phyloP scores from a whole-genome alignment of 345 rosid genomes.

The Gossypium herbaceum region DNA sequence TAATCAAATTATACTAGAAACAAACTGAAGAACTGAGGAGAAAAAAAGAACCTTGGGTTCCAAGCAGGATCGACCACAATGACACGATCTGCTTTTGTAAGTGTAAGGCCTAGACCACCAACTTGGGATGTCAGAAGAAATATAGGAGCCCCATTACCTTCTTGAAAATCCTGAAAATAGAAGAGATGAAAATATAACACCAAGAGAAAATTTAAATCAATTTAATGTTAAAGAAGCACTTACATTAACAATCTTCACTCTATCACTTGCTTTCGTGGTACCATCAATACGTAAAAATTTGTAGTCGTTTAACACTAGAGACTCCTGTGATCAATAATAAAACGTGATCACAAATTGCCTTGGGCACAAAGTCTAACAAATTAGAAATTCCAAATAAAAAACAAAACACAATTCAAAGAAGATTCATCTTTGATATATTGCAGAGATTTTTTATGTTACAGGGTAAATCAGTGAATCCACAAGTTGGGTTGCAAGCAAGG shows the following conservation, averaged over 20 bases:
- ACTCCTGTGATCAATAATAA: constrained; percentile 47
- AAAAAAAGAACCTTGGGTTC: constrained; percentile 72
- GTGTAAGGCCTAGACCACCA: constrained; percentile 98
- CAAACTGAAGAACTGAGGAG: constrained; percentile 2
- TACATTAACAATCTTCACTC: constrained; percentile 80
- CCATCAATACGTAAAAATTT: constrained; percentile 88
- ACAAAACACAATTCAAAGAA: not conserved
- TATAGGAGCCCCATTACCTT: constrained; percentile 70
- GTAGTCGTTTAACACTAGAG: constrained; percentile 57
- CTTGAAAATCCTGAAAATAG: constrained; percentile 74
- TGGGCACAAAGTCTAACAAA: not conserved
- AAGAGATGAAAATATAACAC: constrained; percentile 18
- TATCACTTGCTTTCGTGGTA: constrained; percentile 78
- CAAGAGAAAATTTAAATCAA: constrained; percentile 2
- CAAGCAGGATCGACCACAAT: constrained; percentile 98
- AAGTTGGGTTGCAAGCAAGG: too few species aligned
- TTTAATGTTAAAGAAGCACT: constrained; percentile 17
- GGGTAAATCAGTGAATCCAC: too few species aligned
- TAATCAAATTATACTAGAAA: not conserved
- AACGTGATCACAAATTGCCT: constrained; percentile 10
- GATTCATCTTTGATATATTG: too few species aligned
- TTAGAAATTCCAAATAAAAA: not conserved
- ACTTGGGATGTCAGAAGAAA: constrained; percentile 96
- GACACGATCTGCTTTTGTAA: constrained; percentile 95
- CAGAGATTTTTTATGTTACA: too few species aligned